Conservation (phyloP, 495 filamentous ascomycete species). For the Pyronema domesticum region DNA sequence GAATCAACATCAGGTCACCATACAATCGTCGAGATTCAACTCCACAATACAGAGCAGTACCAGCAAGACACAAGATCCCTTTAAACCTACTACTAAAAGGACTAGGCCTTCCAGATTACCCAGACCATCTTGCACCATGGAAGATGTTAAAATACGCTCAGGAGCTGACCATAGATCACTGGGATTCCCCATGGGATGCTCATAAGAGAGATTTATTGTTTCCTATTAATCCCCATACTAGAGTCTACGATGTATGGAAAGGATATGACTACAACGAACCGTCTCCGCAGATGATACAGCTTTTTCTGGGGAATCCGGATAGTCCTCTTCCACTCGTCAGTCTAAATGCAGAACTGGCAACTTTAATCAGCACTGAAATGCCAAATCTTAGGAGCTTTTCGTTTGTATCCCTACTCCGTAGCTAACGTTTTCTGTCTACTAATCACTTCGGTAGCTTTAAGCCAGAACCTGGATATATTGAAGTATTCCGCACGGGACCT, state of each 20-base stretch:
- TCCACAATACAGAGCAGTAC: background rate
- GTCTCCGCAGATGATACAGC: background rate
- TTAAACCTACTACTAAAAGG: background rate
- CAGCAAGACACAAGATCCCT: background rate
- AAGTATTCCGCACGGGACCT: background rate
- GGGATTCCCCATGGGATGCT: background rate
- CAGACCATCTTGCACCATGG: background rate
- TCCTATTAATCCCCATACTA: background rate
- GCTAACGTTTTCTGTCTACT: background rate
- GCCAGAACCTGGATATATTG: slow-evolving; percentile 2
- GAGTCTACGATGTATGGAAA: background rate
- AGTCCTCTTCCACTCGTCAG: background rate
- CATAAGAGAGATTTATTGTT: background rate
- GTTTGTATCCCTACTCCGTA: background rate
- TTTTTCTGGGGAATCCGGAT: background rate
- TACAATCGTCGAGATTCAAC: slow-evolving; percentile 2
- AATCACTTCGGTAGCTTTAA: slow-evolving; percentile 7
- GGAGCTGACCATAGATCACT: background rate
- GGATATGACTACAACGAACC: background rate
- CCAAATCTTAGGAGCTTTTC: background rate
- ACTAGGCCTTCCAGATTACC: background rate
- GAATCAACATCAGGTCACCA: slow-evolving; percentile 9
- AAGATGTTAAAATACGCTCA: background rate
- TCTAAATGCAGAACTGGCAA: background rate
- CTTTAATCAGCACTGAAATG: background rate